Base-by-base conservation (phyloP, 331 rosid genomes). In the Phaseolus coccineus region DNA sequence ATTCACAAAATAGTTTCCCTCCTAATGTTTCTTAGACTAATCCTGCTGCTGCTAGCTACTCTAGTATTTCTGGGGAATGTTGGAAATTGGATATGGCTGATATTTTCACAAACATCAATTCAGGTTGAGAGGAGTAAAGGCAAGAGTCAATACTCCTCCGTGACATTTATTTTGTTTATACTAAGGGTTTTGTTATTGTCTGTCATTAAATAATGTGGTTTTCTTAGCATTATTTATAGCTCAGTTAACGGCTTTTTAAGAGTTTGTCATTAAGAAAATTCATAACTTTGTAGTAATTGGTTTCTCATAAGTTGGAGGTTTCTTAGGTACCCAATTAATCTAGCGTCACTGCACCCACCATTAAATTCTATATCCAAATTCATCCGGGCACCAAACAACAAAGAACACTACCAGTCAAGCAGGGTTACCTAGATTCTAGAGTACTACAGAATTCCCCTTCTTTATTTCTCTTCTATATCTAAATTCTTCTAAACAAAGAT, bases 11-110 rank as follows among this genome's bases (percentile, higher is more conserved):
- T 19, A 68, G 47, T 40, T 22, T 19, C 69, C 37, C 55, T 19
- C 79, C 61, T 16, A 80, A 47, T 19, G 73, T 42, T 31, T 50
- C 37, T 52, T 70, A 28, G 22, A 72, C 62, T 57, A 51, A 42
- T 52, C 31, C n/a, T 15, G 74, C 65, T 13, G 42, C 24, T 61
- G 42, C 24, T 14, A 61, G 42, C 11, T 30, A 31, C 69, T 35
- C 3, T 15, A 16, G 69, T 16, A 33, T 7, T 63, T 16, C 35
- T 1, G 25, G 7, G 7, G 7, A 33, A 62, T 22, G 73, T 61
- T 27, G 12, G 22, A 25, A 22, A 44, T 77, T 35, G 55, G 64
- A 52, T 24, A 9, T 5, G 2, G 14, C 69, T 13, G 31, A 5
- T n/a, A 58, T 10, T 58, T 30, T 5, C 39, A 59, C 67, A 37